These are phyloP conservation scores for Fraxinus angustifolia DNA, from an alignment of 305 asterid genomes.

Conservation along the genomic window DNA sequence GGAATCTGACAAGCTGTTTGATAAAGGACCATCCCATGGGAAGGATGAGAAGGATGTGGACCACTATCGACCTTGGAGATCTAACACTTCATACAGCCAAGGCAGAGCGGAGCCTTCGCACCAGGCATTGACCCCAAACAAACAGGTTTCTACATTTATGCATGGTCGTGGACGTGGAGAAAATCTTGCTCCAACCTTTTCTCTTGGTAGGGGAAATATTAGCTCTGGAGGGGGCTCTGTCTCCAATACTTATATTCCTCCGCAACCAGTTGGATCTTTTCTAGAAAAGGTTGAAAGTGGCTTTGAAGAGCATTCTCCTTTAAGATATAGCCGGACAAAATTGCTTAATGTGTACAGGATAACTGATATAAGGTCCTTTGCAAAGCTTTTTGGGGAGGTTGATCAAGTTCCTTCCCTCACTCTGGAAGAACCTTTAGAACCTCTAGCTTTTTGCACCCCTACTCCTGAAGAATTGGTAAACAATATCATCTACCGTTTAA, in stretches of 20 bases:
- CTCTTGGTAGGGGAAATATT: slow-evolving; percentile 59
- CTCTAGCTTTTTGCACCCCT: slow-evolving; percentile 56
- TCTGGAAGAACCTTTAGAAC: slow-evolving; percentile 67
- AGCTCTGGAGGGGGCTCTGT: slow-evolving; percentile 38
- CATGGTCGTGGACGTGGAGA: slow-evolving; percentile 79
- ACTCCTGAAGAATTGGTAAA: slow-evolving; percentile 66
- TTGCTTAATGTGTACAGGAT: slow-evolving; percentile 63
- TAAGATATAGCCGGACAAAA: slow-evolving; percentile 59
- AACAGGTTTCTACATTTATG: slow-evolving; percentile 46
- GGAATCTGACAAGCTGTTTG: slow-evolving; percentile 52
- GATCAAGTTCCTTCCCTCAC: slow-evolving; percentile 63
- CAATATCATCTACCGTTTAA: not conserved
- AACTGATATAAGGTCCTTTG: slow-evolving; percentile 38
- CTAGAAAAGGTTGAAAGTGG: slow-evolving; percentile 52
- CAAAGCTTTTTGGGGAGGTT: slow-evolving; percentile 40
- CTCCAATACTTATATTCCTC: slow-evolving; percentile 32
- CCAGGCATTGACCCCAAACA: slow-evolving; percentile 50
- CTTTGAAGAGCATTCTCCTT: slow-evolving; percentile 35
- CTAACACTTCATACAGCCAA: slow-evolving; percentile 56
- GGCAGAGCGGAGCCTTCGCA: slow-evolving; percentile 69
- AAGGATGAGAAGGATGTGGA: slow-evolving; percentile 81
- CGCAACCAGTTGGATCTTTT: slow-evolving; percentile 40
- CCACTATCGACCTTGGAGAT: slow-evolving; percentile 74
- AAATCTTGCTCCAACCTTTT: slow-evolving; percentile 43
- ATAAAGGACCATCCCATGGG: slow-evolving; percentile 49